Conservation (phyloP, 257 asterid species). For the Rehmannia glutinosa region DNA sequence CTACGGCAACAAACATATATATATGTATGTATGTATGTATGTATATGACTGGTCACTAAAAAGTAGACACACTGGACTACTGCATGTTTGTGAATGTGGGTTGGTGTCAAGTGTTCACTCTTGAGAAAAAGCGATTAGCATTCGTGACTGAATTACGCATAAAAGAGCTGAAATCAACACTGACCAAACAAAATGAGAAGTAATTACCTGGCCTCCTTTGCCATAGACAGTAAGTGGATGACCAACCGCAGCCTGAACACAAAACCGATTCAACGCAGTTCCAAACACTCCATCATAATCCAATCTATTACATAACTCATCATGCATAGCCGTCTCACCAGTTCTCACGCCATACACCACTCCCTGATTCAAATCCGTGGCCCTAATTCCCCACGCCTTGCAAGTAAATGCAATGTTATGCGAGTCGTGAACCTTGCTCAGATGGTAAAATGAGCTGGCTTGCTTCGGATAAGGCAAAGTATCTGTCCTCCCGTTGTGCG, state of each 20-base stretch:
- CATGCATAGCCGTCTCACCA: constrained; percentile 86
- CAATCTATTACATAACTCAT: constrained; percentile 73
- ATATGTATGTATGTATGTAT: too few relatives aligned
- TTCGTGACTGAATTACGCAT: too few relatives aligned
- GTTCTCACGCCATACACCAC: constrained; percentile 91
- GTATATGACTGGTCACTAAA: too few relatives aligned
- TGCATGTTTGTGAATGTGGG: too few relatives aligned
- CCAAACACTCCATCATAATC: constrained; percentile 93
- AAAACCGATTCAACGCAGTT: constrained; percentile 90
- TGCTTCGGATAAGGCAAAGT: constrained; percentile 96
- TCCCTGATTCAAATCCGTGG: constrained; percentile 94
- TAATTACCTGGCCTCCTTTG: constrained; percentile 93
- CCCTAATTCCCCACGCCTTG: constrained; percentile 96
- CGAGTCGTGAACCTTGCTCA: constrained; percentile 95
- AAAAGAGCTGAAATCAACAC: neutral
- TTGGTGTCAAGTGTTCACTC: too few relatives aligned
- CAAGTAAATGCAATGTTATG: constrained; percentile 91
- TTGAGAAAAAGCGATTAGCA: too few relatives aligned
- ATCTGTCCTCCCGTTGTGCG: constrained; percentile 89
- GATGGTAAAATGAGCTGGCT: constrained; percentile 89
- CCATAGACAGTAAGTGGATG: constrained; percentile 98
- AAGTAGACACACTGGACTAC: too few relatives aligned
- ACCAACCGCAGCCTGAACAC: constrained; percentile 94
- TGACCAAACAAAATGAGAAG: neutral
- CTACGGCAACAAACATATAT: too few relatives aligned